phyloP scores from a whole-genome alignment of 352 stramenopile genomes.

The Pythium utonaiense region DNA sequence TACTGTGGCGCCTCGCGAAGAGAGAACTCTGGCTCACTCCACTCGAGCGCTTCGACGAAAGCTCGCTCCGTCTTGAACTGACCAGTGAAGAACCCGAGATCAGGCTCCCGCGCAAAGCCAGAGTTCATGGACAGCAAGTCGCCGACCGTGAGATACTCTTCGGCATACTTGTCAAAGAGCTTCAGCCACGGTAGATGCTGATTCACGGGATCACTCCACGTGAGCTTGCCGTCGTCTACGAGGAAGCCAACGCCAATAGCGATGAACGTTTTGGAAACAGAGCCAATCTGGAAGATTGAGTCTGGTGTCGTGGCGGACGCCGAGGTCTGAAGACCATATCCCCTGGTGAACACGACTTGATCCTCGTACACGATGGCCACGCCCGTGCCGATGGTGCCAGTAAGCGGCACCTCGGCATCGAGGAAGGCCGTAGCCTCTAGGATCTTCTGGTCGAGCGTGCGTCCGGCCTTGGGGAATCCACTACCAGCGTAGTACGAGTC shows the following conservation, averaged over 20 bases:
- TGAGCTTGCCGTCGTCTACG: conserved; percentile 53
- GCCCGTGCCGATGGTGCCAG: conserved; percentile 33
- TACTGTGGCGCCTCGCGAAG: conserved; percentile 54
- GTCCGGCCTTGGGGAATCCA: conserved; percentile 33
- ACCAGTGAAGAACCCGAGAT: conserved; percentile 30
- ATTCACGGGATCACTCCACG: conserved; percentile 55
- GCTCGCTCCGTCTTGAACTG: conserved; percentile 34
- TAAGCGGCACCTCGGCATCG: conserved; percentile 34
- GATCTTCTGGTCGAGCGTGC: conserved; percentile 41
- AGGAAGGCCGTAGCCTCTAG: conserved; percentile 41
- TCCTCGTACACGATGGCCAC: conserved; percentile 51
- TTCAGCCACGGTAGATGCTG: conserved; percentile 46
- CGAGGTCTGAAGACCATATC: conserved; percentile 9
- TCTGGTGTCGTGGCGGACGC: conserved; percentile 34
- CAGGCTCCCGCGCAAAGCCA: conserved; percentile 31
- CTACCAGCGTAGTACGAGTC: conserved; percentile 30
- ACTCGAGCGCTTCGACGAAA: conserved; percentile 29
- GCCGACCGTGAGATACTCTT: conserved; percentile 46
- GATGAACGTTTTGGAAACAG: conserved; percentile 65
- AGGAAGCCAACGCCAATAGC: conserved; percentile 26
- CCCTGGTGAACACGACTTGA: conserved; percentile 22
- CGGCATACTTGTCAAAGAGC: conserved; percentile 58
- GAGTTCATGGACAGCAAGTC: conserved; percentile 69
- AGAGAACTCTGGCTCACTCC: conserved; percentile 33
- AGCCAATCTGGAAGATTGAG: conserved; percentile 67